Percentiles rank a stretch among this genome's conserved stretches.
phyloP scores from a whole-genome alignment of 495 filamentous ascomycete genomes.

The Aspergillus hancockii region DNA sequence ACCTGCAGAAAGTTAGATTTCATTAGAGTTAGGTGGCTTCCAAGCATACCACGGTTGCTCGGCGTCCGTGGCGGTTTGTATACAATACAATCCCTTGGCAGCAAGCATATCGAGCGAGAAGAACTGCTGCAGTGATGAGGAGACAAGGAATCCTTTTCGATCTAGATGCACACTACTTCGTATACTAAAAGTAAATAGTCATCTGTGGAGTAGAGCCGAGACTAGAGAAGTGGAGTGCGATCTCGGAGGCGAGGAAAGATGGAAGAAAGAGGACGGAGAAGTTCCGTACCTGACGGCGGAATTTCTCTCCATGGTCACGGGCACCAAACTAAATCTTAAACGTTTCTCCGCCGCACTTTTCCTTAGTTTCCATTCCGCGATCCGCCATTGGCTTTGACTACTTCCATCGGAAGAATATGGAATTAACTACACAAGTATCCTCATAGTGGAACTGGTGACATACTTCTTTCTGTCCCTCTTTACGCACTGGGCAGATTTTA shows the following conservation, averaged over 20 bases:
- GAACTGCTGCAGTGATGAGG: not conserved
- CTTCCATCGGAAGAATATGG: not conserved
- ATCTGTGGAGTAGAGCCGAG: not conserved
- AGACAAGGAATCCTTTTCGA: too few relatives aligned
- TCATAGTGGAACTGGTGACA: not conserved
- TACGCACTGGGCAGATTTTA: conserved; percentile 3
- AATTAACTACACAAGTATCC: not conserved
- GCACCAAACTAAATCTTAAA: conserved; percentile 6
- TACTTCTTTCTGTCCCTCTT: not conserved
- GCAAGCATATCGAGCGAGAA: not conserved
- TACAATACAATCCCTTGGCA: too few relatives aligned
- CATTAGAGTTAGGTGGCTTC: not conserved
- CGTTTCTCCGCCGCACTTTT: conserved; percentile 29
- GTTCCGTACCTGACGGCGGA: not conserved
- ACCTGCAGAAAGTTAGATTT: not conserved
- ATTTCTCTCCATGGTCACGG: too few relatives aligned
- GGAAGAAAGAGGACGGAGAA: not conserved
- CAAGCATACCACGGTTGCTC: too few relatives aligned
- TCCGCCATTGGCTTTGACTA: conserved; percentile 16
- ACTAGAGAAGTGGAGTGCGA: conserved; percentile 12
- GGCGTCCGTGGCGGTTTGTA: too few relatives aligned
- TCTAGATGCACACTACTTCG: too few relatives aligned
- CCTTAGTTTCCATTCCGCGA: not conserved
- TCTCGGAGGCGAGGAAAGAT: conserved; percentile 6
- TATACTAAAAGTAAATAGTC: not conserved